Evolutionary conservation across 2,329 filamentous ascomycete genomes (phyloP).

Genomic region (Neofusicoccum parvum): DNA sequence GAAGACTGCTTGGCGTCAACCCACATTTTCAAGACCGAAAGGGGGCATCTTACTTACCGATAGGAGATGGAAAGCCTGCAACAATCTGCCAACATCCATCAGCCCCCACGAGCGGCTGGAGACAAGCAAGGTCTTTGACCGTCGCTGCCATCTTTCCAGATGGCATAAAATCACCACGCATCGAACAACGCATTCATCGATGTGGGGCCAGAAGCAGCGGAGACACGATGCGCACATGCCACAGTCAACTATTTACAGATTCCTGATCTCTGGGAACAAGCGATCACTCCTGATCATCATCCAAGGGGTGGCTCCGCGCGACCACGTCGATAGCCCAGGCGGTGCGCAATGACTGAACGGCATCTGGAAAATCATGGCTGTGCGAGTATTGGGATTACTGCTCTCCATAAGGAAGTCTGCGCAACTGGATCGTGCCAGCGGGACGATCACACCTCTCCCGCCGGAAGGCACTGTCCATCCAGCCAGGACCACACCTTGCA

Average conservation of each 20-base stretch:
- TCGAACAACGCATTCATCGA: too few relatives aligned
- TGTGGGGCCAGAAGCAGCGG: not conserved
- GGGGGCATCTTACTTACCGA: too few relatives aligned
- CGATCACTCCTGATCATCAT: not conserved
- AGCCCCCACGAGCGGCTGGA: too few relatives aligned
- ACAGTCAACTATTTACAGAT: not conserved
- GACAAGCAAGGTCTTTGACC: too few relatives aligned
- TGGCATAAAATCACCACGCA: too few relatives aligned
- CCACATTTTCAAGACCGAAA: too few relatives aligned
- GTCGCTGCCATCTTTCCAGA: too few relatives aligned
- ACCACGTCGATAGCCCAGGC: not conserved
- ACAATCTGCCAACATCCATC: too few relatives aligned
- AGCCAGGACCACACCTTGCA: slow-evolving; percentile 1
- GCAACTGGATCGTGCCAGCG: not conserved
- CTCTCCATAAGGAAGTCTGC: not conserved
- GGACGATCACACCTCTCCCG: slow-evolving; percentile 5
- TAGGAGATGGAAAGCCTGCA: too few relatives aligned
- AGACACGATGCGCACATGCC: not conserved
- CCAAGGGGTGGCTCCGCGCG: not conserved
- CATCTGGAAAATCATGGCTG: not conserved
- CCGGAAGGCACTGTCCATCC: not conserved
- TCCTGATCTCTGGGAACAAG: not conserved
- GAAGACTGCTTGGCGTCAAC: too few relatives aligned
- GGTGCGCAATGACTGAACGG: not conserved
- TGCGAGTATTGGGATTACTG: not conserved